These are phyloP conservation scores for Chlamydomonas sphaeroides DNA, from an alignment of 139 green algal species.

Conservation along the genomic window DNA sequence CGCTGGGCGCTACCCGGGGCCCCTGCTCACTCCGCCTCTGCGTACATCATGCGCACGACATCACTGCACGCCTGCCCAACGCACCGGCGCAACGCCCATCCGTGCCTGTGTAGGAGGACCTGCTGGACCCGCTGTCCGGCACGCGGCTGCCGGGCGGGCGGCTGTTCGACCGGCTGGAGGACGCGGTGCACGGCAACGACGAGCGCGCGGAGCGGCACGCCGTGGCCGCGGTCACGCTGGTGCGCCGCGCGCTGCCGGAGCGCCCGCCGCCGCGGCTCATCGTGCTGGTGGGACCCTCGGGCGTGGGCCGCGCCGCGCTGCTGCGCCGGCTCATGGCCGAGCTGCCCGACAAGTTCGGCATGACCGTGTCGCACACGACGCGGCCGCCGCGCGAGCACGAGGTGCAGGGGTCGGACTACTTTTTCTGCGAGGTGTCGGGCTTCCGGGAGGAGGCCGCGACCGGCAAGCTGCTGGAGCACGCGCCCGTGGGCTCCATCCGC, in stretches of 20 bases:
- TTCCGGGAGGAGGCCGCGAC: conserved; percentile 33
- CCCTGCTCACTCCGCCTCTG: no score
- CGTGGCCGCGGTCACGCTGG: conserved; percentile 61
- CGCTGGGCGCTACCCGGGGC: no score
- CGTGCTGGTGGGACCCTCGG: conserved; percentile 71
- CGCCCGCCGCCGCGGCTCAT: conserved; percentile 70
- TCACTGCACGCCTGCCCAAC: no score
- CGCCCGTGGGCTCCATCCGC: conserved; percentile 26
- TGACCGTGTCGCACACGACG: conserved; percentile 65
- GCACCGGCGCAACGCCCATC: no score
- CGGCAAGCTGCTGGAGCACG: conserved; percentile 53
- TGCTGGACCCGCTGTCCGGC: conserved; percentile 63
- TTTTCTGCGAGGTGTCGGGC: conserved; percentile 61
- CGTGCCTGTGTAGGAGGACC: conserved; percentile 63
- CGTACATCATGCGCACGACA: no score
- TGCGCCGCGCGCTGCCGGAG: conserved; percentile 61
- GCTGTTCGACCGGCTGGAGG: conserved; percentile 74
- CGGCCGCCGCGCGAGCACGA: conserved; percentile 23
- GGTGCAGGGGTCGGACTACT: conserved; percentile 58
- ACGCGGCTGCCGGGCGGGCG: conserved; percentile 48
- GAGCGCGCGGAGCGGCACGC: conserved; percentile 41
- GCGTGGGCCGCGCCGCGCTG: conserved; percentile 61
- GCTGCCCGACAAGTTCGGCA: conserved; percentile 66
- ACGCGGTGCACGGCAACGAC: conserved; percentile 46
- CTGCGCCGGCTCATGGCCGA: conserved; percentile 62